Evolutionary conservation across 305 asterid genomes (phyloP).

Genomic region (Fraxinus angustifolia): DNA sequence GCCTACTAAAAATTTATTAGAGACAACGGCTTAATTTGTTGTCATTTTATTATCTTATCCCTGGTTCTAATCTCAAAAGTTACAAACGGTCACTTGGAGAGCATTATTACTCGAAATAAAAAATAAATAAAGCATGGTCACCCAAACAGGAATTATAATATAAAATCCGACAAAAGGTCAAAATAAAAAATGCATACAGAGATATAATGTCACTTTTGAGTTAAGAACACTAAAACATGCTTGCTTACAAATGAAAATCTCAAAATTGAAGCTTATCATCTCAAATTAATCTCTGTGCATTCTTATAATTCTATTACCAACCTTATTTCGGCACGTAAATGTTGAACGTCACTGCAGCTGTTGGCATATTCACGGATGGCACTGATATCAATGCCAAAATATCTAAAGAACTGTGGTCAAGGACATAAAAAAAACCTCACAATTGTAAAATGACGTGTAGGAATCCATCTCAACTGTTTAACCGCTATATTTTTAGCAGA

Average conservation of each 20-base stretch:
- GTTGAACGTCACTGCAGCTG: slow-evolving; percentile 68
- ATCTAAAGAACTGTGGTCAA: slow-evolving; percentile 55
- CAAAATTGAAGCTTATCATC: background rate
- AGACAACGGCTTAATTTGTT: background rate
- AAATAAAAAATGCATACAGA: background rate
- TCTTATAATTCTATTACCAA: slow-evolving; percentile 22
- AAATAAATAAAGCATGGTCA: background rate
- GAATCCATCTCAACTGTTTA: slow-evolving; percentile 14
- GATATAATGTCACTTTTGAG: background rate
- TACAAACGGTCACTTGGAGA: background rate
- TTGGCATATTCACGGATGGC: slow-evolving; percentile 75
- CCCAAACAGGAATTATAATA: background rate
- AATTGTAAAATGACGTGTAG: background rate
- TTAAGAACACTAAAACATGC: background rate
- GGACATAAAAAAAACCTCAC: slow-evolving; percentile 28
- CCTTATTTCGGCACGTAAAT: slow-evolving; percentile 93
- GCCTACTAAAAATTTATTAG: background rate
- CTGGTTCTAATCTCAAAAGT: background rate
- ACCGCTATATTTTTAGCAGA: background rate
- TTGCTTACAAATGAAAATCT: background rate
- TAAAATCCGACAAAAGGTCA: background rate
- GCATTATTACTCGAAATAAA: background rate
- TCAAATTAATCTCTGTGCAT: background rate
- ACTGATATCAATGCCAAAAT: slow-evolving; percentile 76
- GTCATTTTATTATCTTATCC: background rate